Base-by-base conservation (phyloP, 345 rosid species). In the Lepidium didymum region DNA sequence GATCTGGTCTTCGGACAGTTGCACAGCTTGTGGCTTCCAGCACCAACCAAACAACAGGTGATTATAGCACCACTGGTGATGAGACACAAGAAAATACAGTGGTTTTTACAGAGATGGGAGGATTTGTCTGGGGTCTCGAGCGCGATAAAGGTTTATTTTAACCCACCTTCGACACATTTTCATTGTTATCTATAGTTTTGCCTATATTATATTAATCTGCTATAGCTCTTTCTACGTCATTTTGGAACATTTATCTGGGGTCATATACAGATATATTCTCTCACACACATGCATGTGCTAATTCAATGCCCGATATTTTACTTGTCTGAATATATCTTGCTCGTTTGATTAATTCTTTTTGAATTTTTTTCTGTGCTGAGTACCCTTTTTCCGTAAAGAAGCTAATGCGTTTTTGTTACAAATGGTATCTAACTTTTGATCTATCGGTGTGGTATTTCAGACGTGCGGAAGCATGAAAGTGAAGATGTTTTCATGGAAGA, bases 401-500 rank as follows among this genome's bases (percentile, higher is more conserved):
- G 25, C 8, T 15, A 4, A 7, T 62, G 41, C 5, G 13, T 45
- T 63, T 49, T 19, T 0, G 1, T 23, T 70, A 14, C 27, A 57
- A 16, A 16, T 42, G 34, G 23, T 60, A 41, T 52, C 27, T 33
- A 60, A 41, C 31, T 41, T 34, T 25, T 67, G 63, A 44, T 67
- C 13, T 50, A 11, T 60, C 52, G 33, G 49, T 76, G 71, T 80
- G 62, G 62, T 62, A 53, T 79, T 75, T 54, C 86, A 91, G 99
- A 77, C 49, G 82, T 81, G 56, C 83, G 76, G 55, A 85, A 81
- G 80, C 82, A 83, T 54, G 87, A 81, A 35, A 78, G 67, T 56
- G 89, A 89, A 75, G 97, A 87, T 81, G 96, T 89, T 68, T 89
- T 91, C 83, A 87, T 83, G 88, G 99, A 87, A 4, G 97, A 87